Conservation (phyloP, 768 basidiomycete species). For the Serendipita vermifera region DNA sequence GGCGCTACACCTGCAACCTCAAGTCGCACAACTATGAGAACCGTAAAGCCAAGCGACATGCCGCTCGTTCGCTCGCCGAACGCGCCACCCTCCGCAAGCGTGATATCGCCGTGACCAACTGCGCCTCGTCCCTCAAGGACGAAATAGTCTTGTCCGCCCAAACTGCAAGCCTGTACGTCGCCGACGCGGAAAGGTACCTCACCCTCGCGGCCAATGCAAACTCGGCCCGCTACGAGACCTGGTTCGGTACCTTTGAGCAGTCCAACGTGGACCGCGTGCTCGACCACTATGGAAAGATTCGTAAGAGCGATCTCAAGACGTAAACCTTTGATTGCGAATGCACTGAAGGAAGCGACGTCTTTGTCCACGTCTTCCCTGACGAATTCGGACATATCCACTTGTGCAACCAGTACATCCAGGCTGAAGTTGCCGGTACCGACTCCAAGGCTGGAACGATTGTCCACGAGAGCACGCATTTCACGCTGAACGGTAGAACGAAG, state of each 20-base stretch:
- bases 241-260: slow-evolving; percentile 36
- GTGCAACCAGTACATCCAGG: neutral
- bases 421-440: slow-evolving; percentile 12
- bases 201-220: too few relatives aligned
- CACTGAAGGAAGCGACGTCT: slow-evolving; percentile 11
- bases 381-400: slow-evolving; percentile 8
- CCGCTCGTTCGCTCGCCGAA: too few relatives aligned
- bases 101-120: too few relatives aligned
- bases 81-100: too few relatives aligned
- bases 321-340: slow-evolving; percentile 14
- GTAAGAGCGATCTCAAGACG: slow-evolving; percentile 16
- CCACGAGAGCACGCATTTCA: slow-evolving; percentile 13
- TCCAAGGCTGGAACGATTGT: slow-evolving; percentile 15
- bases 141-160: too few relatives aligned
- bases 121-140: too few relatives aligned
- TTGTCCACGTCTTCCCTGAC: slow-evolving; percentile 13
- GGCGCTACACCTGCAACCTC: too few relatives aligned
- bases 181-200: too few relatives aligned
- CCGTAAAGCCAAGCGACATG: too few relatives aligned
- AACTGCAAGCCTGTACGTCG: too few relatives aligned
- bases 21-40: too few relatives aligned
- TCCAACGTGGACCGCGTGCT: slow-evolving; percentile 27
- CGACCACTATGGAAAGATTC: slow-evolving; percentile 30
- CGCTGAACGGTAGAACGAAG: neutral
- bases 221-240: slow-evolving; percentile 38